Percentiles rank a stretch among this genome's conserved stretches.
phyloP scores from a whole-genome alignment of 1,284 basidiomycete species.

The Ganoderma sinense region DNA sequence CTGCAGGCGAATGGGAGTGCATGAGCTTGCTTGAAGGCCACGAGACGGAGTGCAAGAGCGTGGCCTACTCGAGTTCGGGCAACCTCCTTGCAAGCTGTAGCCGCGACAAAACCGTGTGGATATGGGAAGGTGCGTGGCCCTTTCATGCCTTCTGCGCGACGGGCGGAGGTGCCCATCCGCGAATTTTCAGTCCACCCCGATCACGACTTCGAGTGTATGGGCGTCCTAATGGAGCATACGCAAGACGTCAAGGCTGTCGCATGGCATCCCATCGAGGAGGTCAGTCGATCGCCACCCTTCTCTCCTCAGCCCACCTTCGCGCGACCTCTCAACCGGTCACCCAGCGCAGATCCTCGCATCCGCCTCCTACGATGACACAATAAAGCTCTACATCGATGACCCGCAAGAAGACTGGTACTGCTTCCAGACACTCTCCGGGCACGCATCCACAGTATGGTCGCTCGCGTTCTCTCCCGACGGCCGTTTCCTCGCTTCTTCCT shows the following conservation, averaged over 20 bases:
- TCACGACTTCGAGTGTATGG: constrained; percentile 94
- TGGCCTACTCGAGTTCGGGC: constrained; percentile 86
- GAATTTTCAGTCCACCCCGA: constrained; percentile 78
- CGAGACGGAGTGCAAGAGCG: constrained; percentile 97
- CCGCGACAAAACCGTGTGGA: constrained; percentile 97
- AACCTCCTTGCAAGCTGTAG: constrained; percentile 91
- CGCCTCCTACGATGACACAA: constrained; percentile 96
- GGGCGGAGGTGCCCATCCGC: no score
- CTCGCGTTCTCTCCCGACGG: constrained; percentile 85
- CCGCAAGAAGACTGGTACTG: constrained; percentile 96
- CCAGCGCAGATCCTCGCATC: constrained; percentile 88
- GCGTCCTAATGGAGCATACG: constrained; percentile 96
- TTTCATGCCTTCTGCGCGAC: background rate
- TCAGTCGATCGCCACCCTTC: constrained; percentile 42
- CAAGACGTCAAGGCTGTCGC: constrained; percentile 97
- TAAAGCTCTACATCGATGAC: constrained; percentile 95
- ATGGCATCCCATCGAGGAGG: constrained; percentile 97
- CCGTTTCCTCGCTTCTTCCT: constrained; percentile 83
- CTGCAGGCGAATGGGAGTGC: constrained; percentile 82
- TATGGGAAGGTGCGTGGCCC: constrained; percentile 88
- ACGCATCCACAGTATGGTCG: constrained; percentile 92
- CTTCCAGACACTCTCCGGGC: constrained; percentile 83
- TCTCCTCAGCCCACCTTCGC: constrained; percentile 10
- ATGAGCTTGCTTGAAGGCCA: constrained; percentile 92
- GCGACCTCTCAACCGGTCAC: constrained; percentile 26